Conservation (phyloP, 2,329 filamentous ascomycete species). For the Colletotrichum sublineola region DNA sequence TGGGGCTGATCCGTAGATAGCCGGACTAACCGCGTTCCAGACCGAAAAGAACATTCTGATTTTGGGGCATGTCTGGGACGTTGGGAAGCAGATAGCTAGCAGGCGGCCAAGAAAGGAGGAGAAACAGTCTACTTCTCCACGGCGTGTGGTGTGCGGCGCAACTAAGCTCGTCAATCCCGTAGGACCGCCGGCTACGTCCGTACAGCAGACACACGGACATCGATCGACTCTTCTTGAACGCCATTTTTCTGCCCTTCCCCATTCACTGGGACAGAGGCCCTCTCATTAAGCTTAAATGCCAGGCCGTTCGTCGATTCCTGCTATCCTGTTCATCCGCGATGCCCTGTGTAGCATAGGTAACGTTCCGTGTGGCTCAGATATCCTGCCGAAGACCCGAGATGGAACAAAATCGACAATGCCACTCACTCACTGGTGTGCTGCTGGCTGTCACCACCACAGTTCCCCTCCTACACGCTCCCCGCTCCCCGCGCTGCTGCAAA, state of each 20-base stretch:
- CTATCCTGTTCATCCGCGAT: conserved; percentile 24
- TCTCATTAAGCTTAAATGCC: conserved; percentile 40
- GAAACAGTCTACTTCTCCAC: conserved; percentile 21
- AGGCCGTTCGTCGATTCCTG: conserved; percentile 9
- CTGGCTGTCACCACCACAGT: conserved; percentile 14
- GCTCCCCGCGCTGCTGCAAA: not conserved
- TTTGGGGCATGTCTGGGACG: conserved; percentile 18
- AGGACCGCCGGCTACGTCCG: not conserved
- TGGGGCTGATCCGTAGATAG: conserved; percentile 26
- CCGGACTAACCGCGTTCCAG: conserved; percentile 23
- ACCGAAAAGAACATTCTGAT: not conserved
- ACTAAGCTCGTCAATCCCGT: not conserved
- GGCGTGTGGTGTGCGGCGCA: conserved; percentile 22
- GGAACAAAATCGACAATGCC: conserved; percentile 20
- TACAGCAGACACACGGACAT: not conserved
- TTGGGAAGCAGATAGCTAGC: conserved; percentile 15
- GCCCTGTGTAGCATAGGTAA: conserved; percentile 26
- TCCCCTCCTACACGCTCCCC: not conserved
- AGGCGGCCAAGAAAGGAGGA: not conserved
- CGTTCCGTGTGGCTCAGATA: conserved; percentile 27
- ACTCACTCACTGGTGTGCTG: conserved; percentile 12
- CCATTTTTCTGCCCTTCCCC: conserved; percentile 4
- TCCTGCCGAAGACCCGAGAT: conserved; percentile 37
- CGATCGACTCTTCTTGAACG: not conserved
- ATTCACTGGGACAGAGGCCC: conserved; percentile 1